Evolutionary conservation across 2,329 filamentous ascomycete genomes (phyloP), one percentile per base, ranked within the genome.

Genomic region (Ascochyta koolunga): DNA sequence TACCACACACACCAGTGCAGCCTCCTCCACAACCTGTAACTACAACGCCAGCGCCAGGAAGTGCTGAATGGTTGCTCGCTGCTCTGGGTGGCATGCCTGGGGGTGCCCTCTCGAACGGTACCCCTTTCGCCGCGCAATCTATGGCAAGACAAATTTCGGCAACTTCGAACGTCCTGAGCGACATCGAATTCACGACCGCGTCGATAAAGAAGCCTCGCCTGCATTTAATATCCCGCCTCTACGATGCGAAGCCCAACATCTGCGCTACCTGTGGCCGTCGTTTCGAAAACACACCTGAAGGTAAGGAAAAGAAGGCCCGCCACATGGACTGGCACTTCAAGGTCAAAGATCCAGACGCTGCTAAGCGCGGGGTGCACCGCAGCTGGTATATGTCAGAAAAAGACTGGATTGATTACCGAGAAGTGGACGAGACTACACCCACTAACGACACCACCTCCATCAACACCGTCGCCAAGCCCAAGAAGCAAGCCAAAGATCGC

Each of bases 261-360:
- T 99, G 95, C 73, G 90, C 89, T 11, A 93, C 93, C 54, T 99
- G 95, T 71, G 95, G 93, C 21, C 86, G 93, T 55, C 88, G 95
- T 2, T 99, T 99, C 74, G 83, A 83, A 48, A 84, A 85, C 4
- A 90, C 90, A 42, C 85, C 87, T 11, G 86, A 90, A 60, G 93
- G 93, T 11, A 89, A 86, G 66, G 87, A 88, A 70, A 90, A 89
- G 79, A 98, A 98, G 78, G 90, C 88, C 21, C 86, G 89, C 3
- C 95, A 99, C 72, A 88, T 99, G 81, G 95, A 99, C 76, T 99
- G 95, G 95, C 95, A 99, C 76, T 99, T 99, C 78, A 88, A 89
- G 51, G 93, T 93, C 21, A 93, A 97, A 69, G 91, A 96, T 76
- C 87, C 87, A 2, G 93, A 98, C 64, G 88, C 90, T 13, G 87